Evolutionary conservation across 176 grass and related monocot species (phyloP), one percentile per base, ranked within the genome.

Genomic region (Aechmea fasciata): DNA sequence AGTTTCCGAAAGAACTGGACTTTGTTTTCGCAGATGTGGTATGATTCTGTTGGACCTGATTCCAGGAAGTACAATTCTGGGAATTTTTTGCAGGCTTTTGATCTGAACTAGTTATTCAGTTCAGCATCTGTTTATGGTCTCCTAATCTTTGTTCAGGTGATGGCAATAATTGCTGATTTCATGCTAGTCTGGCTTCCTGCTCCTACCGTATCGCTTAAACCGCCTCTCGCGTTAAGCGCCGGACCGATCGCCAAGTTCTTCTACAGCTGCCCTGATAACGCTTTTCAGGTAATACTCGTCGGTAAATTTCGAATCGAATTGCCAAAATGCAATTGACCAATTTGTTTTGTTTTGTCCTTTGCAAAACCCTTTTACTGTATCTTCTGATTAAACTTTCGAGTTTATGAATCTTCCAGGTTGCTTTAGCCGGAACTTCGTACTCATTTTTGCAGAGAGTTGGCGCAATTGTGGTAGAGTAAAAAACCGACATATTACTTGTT

Each of bases 181-280:
- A 97, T 97, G 94, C 89, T 97, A 57, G 94, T 92, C 48, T 97
- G 94, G 94, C 94, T 97, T 85, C 94, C 94, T 75, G 94, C 94
- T 83, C 94, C 94, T 75, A 97, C 89, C 9, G 89, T 97, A 9
- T 90, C 94, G 73, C 72, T 97, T 24, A 77, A 83, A 67, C 77
- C 86, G 78, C 77, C 89, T 57, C 74, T 92, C 57, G 79, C 89
- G 25, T 14, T 83, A 15, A 91, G 79, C 79, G 80, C 82, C 70
- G 94, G 94, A 69, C 72, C 84, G 53, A 50, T 92, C 68, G 77
- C 89, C 67, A 92, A 85, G 70, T 90, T 97, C 80, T 90, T 97
- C 82, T 78, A 97, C 50, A 89, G 79, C 74, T 97, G 94, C 72
- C 94, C 94, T 20, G 94, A 97, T 66, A 97, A 97, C 80, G 94